Evolutionary conservation across 805 yeast genomes (phyloP).

Genomic region (Suhomyces faveliae): DNA sequence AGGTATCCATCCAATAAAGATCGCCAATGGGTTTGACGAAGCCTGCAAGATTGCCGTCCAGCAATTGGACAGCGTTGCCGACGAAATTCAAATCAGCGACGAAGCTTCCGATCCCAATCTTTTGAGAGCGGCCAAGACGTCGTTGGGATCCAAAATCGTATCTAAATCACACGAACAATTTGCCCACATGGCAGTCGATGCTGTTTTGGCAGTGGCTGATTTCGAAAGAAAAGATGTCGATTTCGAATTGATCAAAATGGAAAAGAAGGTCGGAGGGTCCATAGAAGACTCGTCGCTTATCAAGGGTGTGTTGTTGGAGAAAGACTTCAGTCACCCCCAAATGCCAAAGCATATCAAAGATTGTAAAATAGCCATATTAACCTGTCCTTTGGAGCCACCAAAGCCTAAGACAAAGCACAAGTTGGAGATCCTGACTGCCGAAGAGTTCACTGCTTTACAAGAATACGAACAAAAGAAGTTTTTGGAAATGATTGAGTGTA

Average conservation of each 20-base stretch:
- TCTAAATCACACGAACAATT: constrained; percentile 91
- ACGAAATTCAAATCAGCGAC: constrained; percentile 51
- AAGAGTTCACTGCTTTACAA: constrained; percentile 89
- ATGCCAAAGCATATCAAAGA: constrained; percentile 82
- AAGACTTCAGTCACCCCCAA: constrained; percentile 97
- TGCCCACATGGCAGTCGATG: constrained; percentile 96
- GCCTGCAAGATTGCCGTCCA: constrained; percentile 89
- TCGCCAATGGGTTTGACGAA: constrained; percentile 96
- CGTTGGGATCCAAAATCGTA: constrained; percentile 93
- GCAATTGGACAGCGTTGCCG: constrained; percentile 74
- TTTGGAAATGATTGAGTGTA: constrained; percentile 81
- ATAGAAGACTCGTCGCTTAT: constrained; percentile 81
- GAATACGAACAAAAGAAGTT: constrained; percentile 89
- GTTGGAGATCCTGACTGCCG: constrained; percentile 88
- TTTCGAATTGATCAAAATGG: constrained; percentile 92
- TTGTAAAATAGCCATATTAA: constrained; percentile 89
- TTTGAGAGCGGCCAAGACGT: constrained; percentile 89
- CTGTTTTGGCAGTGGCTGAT: constrained; percentile 90
- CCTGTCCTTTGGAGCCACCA: constrained; percentile 99
- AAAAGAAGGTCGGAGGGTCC: constrained; percentile 94
- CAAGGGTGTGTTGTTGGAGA: constrained; percentile 90
- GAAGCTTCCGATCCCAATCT: constrained; percentile 57
- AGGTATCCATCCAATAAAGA: constrained; percentile 95
- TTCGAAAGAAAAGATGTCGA: constrained; percentile 91
- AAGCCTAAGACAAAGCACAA: constrained; percentile 99